Percentiles rank a stretch among this genome's conserved stretches.
Conservation (phyloP, 1,139 yeast species). For the Saccharomyces hybrid region DNA sequence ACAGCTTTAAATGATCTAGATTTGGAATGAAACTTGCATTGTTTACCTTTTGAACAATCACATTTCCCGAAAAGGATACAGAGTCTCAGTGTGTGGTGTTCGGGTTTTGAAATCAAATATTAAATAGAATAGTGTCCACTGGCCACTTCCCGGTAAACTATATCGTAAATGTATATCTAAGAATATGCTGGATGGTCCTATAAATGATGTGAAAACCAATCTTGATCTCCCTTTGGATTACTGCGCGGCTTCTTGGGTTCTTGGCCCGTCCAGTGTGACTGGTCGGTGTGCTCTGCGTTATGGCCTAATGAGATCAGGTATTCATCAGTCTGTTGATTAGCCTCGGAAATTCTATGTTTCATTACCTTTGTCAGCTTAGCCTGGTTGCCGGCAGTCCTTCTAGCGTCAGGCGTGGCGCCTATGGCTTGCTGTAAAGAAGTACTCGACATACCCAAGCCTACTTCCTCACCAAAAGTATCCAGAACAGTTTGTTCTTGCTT, state of each 20-base stretch:
- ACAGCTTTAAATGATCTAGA: neutral
- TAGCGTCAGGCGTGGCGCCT: constrained; percentile 5
- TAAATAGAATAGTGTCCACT: neutral
- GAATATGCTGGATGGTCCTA: neutral
- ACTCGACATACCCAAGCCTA: constrained; percentile 69
- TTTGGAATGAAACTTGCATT: neutral
- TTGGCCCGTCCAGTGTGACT: neutral
- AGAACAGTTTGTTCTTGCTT: constrained; percentile 54
- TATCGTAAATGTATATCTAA: neutral
- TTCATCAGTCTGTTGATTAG: constrained; percentile 17
- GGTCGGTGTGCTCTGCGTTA: neutral
- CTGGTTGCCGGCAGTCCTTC: constrained; percentile 36
- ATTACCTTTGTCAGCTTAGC: constrained; percentile 51
- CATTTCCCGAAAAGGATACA: neutral
- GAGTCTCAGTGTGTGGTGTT: neutral
- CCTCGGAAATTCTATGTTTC: constrained; percentile 38
- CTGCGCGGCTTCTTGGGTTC: neutral
- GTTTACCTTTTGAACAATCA: neutral
- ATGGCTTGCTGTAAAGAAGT: constrained; percentile 14
- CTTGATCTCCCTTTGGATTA: neutral
- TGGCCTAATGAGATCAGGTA: constrained; percentile 8
- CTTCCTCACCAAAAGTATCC: constrained; percentile 69
- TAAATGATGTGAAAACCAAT: constrained; percentile 10
- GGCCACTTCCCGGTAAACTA: neutral
- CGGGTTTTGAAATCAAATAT: neutral